These are phyloP conservation scores for Stephanodiscus triporus DNA, from an alignment of 108 stramenopile genomes.

Conservation along the genomic window DNA sequence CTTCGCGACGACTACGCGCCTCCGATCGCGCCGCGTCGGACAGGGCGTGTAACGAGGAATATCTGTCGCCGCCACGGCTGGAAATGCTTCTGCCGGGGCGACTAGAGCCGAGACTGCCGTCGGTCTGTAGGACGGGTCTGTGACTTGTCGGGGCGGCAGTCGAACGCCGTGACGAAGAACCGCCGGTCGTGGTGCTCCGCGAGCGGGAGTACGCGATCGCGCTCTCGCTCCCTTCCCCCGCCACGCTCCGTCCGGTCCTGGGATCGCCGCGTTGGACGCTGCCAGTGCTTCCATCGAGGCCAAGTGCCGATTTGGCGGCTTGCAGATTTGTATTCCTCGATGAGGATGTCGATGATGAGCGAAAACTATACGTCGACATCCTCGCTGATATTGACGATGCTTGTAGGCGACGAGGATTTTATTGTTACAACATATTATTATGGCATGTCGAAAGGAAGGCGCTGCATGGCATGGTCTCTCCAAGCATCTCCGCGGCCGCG, in stretches of 20 bases:
- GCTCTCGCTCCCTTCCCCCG: too few relatives aligned
- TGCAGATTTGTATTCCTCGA: conserved; percentile 24
- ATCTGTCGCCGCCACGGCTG: neutral
- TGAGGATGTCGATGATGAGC: conserved; percentile 5
- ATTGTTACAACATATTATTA: too few relatives aligned
- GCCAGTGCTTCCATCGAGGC: conserved; percentile 4
- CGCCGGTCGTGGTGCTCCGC: neutral
- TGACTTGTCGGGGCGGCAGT: neutral
- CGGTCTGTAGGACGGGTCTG: neutral
- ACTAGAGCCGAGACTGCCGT: too few relatives aligned
- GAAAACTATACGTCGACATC: too few relatives aligned
- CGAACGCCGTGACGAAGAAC: neutral
- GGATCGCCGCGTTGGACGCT: neutral
- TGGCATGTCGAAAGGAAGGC: too few relatives aligned
- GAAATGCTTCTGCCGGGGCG: neutral
- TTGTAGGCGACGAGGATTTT: too few relatives aligned
- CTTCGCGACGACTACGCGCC: neutral
- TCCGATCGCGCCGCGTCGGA: neutral
- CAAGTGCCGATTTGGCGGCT: conserved; percentile 31
- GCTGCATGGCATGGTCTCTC: too few relatives aligned
- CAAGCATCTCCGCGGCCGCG: too few relatives aligned
- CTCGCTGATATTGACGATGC: too few relatives aligned
- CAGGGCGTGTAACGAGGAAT: neutral
- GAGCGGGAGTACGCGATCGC: neutral
- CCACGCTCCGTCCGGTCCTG: neutral